Conservation (phyloP, 148 eudicot species). For the Rhododendron simsii region DNA sequence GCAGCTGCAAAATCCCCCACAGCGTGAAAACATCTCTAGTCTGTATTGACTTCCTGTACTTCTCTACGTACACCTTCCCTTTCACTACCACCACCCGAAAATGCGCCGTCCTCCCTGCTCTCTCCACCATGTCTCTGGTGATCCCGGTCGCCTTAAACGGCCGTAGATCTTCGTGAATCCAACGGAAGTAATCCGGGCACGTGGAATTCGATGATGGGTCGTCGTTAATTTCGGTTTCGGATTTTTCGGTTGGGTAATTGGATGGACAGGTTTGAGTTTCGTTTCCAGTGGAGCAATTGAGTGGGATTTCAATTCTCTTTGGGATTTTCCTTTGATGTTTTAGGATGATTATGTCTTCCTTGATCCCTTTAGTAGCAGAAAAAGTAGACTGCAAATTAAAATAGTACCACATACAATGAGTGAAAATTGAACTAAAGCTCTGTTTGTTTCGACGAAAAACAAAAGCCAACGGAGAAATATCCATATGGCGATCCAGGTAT, state of each 20-base stretch:
- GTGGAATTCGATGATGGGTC: slow-evolving; percentile 11
- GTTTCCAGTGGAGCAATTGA: slow-evolving; percentile 6
- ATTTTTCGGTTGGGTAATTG: slow-evolving; percentile 7
- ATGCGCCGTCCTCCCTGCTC: slow-evolving; percentile 24
- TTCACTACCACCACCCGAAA: slow-evolving; percentile 48
- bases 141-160: slow-evolving; percentile 49
- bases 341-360: not conserved
- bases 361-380: not conserved
- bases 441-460: not conserved
- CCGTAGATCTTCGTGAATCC: slow-evolving; percentile 60
- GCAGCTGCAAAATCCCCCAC: slow-evolving; percentile 61
- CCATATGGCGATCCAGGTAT: too few species aligned
- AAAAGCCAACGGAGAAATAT: not conserved
- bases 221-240: not conserved
- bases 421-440: not conserved
- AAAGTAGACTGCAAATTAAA: not conserved
- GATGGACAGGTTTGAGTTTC: slow-evolving; percentile 13
- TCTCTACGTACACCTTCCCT: slow-evolving; percentile 53
- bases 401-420: not conserved
- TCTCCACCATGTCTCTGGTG: slow-evolving; percentile 44
- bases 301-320: slow-evolving; percentile 16
- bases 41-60: slow-evolving; percentile 41
- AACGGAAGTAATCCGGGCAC: slow-evolving; percentile 61
- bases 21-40: slow-evolving; percentile 42
- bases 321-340: not conserved